Evolutionary conservation across 192 early-diverging fungal genomes (phyloP), one percentile per base, ranked within the genome.

Genomic region (Coemansia sp.): DNA sequence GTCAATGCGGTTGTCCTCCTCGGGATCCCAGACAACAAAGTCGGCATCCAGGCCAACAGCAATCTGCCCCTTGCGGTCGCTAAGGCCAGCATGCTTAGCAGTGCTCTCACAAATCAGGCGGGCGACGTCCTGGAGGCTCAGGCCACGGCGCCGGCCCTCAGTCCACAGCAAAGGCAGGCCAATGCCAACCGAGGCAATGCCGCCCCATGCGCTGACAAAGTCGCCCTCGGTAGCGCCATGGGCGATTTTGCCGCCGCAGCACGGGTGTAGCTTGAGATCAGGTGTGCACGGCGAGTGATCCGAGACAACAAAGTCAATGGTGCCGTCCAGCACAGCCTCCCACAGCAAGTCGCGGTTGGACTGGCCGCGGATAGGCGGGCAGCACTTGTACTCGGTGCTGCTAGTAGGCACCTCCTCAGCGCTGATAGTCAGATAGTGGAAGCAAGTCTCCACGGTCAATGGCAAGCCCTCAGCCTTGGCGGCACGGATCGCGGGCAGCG

Each of bases 281-380:
- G 88, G 88, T 3, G 88, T 90, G 72, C 90, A 91, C 18, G 91
- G 91, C 23, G 91, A 93, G 66, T 93, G 91, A 61, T 93, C 91
- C 24, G 88, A 90, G 56, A 93, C 91, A 5, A 93, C 86, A 77
- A 90, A 87, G 67, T 92, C 91, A 61, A 93, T 93, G 28, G 86
- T 85, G 33, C 91, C 90, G 65, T 91, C 89, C 67, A 87, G 73
- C 42, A 93, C 73, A 21, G 88, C 91, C 59, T 83, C 82, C 91
- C 91, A 93, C 45, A 93, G 74, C 51, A 66, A 64, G 33, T 88
- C 85, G 40, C 90, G 78, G 79, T 93, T 93, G 57, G 67, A 66
- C 34, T 86, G 69, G 55, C 86, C 77, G 72, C 91, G 88, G 65
- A 93, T 91, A 13, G 91, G 91, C 59, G 91, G 91, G 71, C 91